Evolutionary conservation across 257 asterid species (phyloP).

Genomic region (Nicotiana knightiana): DNA sequence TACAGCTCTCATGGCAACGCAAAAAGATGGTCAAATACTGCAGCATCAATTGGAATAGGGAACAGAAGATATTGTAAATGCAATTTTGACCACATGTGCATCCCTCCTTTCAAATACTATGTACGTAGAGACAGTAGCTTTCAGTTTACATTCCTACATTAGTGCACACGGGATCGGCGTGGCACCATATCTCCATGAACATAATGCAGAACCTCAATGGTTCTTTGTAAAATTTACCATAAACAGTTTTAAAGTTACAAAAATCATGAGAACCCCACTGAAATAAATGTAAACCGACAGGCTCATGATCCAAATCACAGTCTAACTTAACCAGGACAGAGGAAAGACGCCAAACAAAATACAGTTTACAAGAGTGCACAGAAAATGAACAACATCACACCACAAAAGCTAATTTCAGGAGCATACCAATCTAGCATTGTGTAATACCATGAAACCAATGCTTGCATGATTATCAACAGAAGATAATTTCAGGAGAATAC

Average conservation of each 20-base stretch:
- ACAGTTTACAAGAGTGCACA: neutral
- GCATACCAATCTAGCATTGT: neutral
- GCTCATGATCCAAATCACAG: neutral
- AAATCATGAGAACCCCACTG: neutral
- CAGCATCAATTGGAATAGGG: neutral
- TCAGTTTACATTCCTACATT: neutral
- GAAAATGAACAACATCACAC: neutral
- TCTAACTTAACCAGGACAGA: neutral
- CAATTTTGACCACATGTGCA: neutral
- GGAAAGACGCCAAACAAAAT: neutral
- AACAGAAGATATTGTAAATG: neutral
- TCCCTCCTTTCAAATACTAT: neutral
- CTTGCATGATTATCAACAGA: neutral
- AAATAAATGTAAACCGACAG: neutral
- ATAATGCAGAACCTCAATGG: neutral
- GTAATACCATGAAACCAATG: neutral
- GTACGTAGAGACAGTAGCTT: neutral
- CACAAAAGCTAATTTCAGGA: neutral
- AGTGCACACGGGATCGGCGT: neutral
- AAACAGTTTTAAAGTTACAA: neutral
- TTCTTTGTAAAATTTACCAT: neutral
- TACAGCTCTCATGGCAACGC: neutral
- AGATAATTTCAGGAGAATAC: neutral
- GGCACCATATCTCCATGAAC: neutral
- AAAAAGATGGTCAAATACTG: neutral